phyloP scores from a whole-genome alignment of 2,329 filamentous ascomycete species.

The Cadophora gregata region DNA sequence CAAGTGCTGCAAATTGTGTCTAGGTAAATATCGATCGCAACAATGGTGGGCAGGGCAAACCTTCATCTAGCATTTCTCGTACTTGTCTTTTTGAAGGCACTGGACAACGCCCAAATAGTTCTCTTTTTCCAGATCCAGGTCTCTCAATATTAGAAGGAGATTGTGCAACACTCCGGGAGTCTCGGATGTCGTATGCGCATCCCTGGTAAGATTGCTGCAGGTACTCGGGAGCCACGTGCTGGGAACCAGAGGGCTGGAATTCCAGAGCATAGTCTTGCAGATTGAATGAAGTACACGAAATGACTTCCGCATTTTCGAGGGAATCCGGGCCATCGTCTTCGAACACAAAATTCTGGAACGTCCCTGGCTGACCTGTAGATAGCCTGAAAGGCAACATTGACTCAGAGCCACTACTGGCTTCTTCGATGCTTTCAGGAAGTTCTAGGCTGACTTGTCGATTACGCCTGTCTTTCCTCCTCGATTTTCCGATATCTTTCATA shows the following conservation, averaged over 20 bases:
- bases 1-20: conserved; percentile 23
- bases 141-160: conserved; percentile 19
- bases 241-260: not conserved
- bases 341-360: not conserved
- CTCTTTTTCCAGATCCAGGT: conserved; percentile 23
- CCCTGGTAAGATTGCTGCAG: not conserved
- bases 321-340: not conserved
- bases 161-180: not conserved
- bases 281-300: not conserved
- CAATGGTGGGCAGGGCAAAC: conserved; percentile 10
- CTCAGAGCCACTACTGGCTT: conserved; percentile 1
- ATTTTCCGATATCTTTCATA: conserved; percentile 30
- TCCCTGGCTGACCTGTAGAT: not conserved
- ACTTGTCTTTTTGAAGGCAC: conserved; percentile 23
- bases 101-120: conserved; percentile 31
- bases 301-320: not conserved
- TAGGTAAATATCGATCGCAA: not conserved
- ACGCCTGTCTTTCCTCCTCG: conserved; percentile 9
- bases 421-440: conserved; percentile 8
- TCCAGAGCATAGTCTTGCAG: not conserved
- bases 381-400: not conserved
- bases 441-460: conserved; percentile 18
- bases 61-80: conserved; percentile 25
- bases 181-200: not conserved
- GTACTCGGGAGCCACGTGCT: not conserved